Evolutionary conservation across 78 protist genomes (phyloP), one percentile per base, ranked within the genome.

Genomic region (Pelomyxa schiedti): DNA sequence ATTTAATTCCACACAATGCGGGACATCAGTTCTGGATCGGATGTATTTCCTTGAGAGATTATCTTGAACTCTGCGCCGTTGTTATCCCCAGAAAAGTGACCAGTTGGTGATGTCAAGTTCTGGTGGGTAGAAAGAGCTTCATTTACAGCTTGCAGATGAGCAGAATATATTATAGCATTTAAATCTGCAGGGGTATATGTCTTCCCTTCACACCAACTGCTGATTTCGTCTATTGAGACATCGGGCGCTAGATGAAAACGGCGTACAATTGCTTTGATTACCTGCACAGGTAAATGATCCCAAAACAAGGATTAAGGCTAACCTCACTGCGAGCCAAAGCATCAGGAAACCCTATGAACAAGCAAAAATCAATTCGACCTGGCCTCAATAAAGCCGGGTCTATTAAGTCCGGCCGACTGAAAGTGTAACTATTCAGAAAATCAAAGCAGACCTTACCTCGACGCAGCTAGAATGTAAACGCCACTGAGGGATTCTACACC

Each of bases 331-430:
- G 36, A 65, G 36, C 36, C 42, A 8, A n/a, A 41, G 4, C 41
- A 69, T 43, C 42, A 35, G 97, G 95, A 5, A 87, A 22, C 24
- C 73, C 67, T 41, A 90, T 89, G n/a, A 39, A 26, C 5, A 90
- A 65, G 28, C 68, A 2, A 40, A 41, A 29, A 52, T 92, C 99
- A 8, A 96, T 43, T 9, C 99, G 80, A 4, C 99, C 99, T 1
- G 99, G 99, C 1, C 99, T 80, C 3, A 93, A 47, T 0, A 96
- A 82, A 1, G 99, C 99, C 1, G 95, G 93, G 37, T 94, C 99
- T 4, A 96, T 82, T 42, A 89, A 8, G 35, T 94, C 95, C 3
- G 93, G 93, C 29, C 98, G 39, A 47, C 73, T 72, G 40, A 66
- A 41, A 39, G 73, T 24, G 74, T 16, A 3, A 1, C 26, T 4